Percentiles rank a stretch among this genome's conserved stretches.
Evolutionary conservation across 164 flowering plant genomes (phyloP).

Genomic region (Stephania japonica): DNA sequence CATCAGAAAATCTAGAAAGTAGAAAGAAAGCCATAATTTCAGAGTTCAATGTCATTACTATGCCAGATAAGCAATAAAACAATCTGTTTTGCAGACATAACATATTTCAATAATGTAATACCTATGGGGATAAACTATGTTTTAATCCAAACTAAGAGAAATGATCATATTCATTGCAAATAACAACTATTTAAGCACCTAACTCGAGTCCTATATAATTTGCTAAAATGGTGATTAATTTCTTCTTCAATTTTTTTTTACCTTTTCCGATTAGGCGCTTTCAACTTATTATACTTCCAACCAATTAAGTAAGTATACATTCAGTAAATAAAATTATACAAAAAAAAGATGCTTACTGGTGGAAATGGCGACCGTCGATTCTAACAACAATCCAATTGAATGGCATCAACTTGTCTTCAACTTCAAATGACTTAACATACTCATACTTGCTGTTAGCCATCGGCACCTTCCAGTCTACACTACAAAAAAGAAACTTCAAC

Average conservation of each 20-base stretch:
- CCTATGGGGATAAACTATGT: no score
- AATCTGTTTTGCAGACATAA: background rate
- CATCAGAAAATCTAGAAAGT: conserved; percentile 60
- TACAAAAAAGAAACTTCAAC: no score
- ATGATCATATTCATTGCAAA: no score
- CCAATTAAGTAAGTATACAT: background rate
- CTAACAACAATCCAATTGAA: conserved; percentile 72
- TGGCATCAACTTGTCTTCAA: conserved; percentile 48
- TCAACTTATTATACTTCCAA: background rate
- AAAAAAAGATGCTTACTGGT: conserved; percentile 35
- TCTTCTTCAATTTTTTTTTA: no score
- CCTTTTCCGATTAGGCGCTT: no score
- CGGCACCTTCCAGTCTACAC: background rate
- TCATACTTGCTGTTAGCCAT: conserved; percentile 8
- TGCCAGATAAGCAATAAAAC: background rate
- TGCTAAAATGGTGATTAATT: no score
- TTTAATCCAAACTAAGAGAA: no score
- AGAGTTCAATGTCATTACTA: background rate
- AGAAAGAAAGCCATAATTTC: conserved; percentile 3
- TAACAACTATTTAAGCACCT: background rate
- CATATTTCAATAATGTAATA: background rate
- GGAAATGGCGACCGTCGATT: conserved; percentile 84
- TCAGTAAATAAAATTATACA: background rate
- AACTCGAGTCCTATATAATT: no score
- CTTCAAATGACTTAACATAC: conserved; percentile 11